phyloP scores from a whole-genome alignment of 129 eudicot genomes.

The Saposhnikovia divaricata region DNA sequence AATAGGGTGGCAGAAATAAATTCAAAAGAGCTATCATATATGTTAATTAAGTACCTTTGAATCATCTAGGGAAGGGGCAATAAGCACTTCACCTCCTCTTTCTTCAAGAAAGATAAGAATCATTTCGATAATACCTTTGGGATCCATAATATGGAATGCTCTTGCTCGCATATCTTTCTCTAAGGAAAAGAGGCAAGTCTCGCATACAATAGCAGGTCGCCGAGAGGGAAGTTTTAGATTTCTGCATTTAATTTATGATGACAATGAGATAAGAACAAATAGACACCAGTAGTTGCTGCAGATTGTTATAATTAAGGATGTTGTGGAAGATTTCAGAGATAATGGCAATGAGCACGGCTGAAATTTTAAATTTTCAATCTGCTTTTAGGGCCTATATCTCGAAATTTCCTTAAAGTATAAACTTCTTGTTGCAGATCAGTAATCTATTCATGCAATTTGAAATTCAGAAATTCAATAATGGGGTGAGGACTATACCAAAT shows the following conservation, averaged over 20 bases:
- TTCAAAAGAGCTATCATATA: background rate
- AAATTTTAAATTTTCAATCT: background rate
- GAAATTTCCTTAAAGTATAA: background rate
- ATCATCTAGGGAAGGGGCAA: slow-evolving; percentile 50
- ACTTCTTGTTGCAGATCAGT: background rate
- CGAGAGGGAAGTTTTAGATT: slow-evolving; percentile 92
- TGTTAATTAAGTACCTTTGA: slow-evolving; percentile 34
- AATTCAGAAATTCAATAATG: background rate
- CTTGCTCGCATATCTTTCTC: slow-evolving; percentile 71
- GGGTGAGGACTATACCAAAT: background rate
- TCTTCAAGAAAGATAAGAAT: slow-evolving; percentile 78
- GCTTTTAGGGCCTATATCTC: background rate
- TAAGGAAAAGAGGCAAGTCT: slow-evolving; percentile 73
- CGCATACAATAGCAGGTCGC: slow-evolving; percentile 80
- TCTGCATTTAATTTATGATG: slow-evolving; percentile 29
- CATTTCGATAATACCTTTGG: slow-evolving; percentile 76
- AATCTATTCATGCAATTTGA: background rate
- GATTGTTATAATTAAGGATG: background rate
- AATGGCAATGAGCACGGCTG: background rate
- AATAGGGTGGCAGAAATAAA: background rate
- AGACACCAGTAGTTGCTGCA: background rate
- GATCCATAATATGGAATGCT: slow-evolving; percentile 89
- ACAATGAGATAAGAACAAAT: slow-evolving; percentile 1
- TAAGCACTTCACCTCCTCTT: slow-evolving; percentile 41
- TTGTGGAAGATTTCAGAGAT: background rate